phyloP scores from a whole-genome alignment of 1,284 basidiomycete genomes.

The Pseudozyma pruni region DNA sequence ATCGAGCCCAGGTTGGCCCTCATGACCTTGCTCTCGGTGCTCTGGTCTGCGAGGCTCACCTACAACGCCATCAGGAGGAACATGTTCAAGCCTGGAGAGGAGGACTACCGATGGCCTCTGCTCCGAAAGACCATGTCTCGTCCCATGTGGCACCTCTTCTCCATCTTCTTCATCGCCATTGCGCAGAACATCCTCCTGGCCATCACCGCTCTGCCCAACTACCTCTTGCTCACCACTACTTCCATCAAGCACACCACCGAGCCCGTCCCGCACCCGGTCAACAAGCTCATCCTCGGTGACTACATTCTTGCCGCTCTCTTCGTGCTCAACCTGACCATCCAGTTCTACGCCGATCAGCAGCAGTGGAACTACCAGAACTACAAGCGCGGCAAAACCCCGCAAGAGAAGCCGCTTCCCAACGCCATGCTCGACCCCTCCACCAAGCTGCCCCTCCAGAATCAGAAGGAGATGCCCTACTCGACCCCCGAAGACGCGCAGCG shows the following conservation, averaged over 20 bases:
- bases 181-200: slow-evolving; percentile 84
- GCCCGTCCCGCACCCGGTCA: slow-evolving; percentile 61
- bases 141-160: slow-evolving; percentile 81
- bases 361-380: slow-evolving; percentile 83
- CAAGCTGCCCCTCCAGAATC: slow-evolving; percentile 24
- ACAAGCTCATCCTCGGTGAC: slow-evolving; percentile 75
- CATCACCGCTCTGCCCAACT: slow-evolving; percentile 72
- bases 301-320: slow-evolving; percentile 75
- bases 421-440: slow-evolving; percentile 28
- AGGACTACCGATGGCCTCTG: slow-evolving; percentile 91
- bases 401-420: slow-evolving; percentile 39
- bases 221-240: slow-evolving; percentile 69
- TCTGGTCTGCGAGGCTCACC: slow-evolving; percentile 73
- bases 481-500: slow-evolving; percentile 74
- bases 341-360: slow-evolving; percentile 88
- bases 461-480: slow-evolving; percentile 37
- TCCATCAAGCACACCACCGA: slow-evolving; percentile 69
- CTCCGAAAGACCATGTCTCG: slow-evolving; percentile 77
- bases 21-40: slow-evolving; percentile 65
- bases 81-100: slow-evolving; percentile 78
- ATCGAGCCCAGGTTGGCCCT: slow-evolving; percentile 67
- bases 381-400: slow-evolving; percentile 73
- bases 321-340: slow-evolving; percentile 74
- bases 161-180: slow-evolving; percentile 82
- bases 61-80: slow-evolving; percentile 87